These are phyloP conservation scores for Trichomonas gallinae DNA, from an alignment of 208 protist species.

Conservation along the genomic window DNA sequence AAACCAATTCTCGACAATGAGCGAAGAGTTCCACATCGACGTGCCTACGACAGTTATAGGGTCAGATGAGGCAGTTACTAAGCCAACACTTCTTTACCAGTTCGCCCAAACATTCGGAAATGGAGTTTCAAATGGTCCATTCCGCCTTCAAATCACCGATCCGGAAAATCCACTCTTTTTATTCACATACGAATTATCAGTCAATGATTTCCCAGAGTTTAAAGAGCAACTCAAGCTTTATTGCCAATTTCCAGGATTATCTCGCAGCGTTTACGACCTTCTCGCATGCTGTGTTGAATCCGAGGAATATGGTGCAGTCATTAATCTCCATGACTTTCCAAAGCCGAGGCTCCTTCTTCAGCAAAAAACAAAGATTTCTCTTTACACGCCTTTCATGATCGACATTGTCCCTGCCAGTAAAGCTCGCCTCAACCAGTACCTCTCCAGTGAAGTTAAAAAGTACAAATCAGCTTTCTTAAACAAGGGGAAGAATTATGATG, in stretches of 20 bases:
- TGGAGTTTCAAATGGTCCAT: neutral
- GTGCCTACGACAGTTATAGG: neutral
- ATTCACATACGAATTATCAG: neutral
- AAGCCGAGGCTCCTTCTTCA: neutral
- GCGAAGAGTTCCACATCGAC: neutral
- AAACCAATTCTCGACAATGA: neutral
- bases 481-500: neutral
- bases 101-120: neutral
- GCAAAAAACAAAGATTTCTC: slow-evolving; percentile 5
- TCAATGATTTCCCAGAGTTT: neutral
- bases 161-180: neutral
- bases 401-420: neutral
- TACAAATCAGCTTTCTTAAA: neutral
- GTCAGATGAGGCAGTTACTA: neutral
- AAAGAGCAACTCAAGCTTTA: neutral
- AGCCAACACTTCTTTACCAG: neutral
- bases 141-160: slow-evolving; percentile 7
- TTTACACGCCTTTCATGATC: neutral
- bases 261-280: neutral
- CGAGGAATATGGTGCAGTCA: neutral
- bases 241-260: neutral
- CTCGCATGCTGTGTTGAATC: neutral
- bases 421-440: neutral
- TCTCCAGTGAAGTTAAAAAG: neutral
- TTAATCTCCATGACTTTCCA: neutral